Conservation (phyloP, 2,329 filamentous ascomycete genomes). For the Thelonectria rubi region DNA sequence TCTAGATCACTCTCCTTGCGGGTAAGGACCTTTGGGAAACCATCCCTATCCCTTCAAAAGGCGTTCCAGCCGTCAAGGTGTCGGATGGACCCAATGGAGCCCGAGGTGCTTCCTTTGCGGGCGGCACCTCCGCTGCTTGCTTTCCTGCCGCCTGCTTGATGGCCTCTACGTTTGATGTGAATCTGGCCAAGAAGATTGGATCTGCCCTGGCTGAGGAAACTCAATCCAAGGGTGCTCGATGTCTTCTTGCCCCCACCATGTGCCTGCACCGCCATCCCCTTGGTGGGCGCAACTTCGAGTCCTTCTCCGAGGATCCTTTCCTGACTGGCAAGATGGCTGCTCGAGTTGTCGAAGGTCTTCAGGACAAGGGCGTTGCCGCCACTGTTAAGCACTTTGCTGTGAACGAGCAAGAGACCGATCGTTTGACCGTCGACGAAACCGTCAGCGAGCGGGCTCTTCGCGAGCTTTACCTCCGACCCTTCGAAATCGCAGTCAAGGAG, state of each 20-base stretch:
- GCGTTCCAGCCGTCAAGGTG: conserved; percentile 37
- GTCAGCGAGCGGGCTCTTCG: conserved; percentile 39
- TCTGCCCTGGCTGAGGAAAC: conserved; percentile 64
- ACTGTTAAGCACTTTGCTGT: conserved; percentile 57
- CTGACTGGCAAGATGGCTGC: conserved; percentile 43
- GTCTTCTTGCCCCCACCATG: conserved; percentile 59
- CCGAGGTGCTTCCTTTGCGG: conserved; percentile 38
- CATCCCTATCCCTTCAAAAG: conserved; percentile 37
- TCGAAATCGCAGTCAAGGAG: conserved; percentile 52
- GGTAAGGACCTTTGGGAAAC: conserved; percentile 42
- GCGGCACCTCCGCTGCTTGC: conserved; percentile 39
- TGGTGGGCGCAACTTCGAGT: conserved; percentile 43
- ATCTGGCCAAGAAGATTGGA: conserved; percentile 66
- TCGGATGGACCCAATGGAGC: conserved; percentile 44
- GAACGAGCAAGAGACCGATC: conserved; percentile 50
- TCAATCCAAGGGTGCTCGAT: conserved; percentile 71
- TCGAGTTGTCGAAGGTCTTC: conserved; percentile 49
- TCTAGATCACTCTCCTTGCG: conserved; percentile 39
- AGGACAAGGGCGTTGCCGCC: conserved; percentile 51
- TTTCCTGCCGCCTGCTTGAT: conserved; percentile 50
- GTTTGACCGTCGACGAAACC: conserved; percentile 42
- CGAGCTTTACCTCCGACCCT: conserved; percentile 49
- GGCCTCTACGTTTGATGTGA: conserved; percentile 70
- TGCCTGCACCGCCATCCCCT: conserved; percentile 42
- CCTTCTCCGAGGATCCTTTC: conserved; percentile 41